Evolutionary conservation across 768 basidiomycete genomes (phyloP).

Genomic region (Lactarius psammicola): DNA sequence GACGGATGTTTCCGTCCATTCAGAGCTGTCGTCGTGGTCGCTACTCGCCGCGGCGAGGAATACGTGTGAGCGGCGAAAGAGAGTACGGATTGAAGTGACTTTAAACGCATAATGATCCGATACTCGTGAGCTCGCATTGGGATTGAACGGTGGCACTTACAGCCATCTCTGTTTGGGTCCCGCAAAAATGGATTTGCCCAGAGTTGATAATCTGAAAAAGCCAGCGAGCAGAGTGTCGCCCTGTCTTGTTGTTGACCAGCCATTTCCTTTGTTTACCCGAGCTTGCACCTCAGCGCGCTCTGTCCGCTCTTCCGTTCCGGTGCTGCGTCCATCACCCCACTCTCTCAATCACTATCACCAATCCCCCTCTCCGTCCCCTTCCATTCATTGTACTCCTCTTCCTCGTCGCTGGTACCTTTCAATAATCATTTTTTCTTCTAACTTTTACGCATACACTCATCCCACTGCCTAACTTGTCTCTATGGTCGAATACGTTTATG

Average conservation of each 20-base stretch:
- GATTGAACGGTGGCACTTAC: slow-evolving; percentile 39
- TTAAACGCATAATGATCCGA: not conserved
- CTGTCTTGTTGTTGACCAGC: slow-evolving; percentile 40
- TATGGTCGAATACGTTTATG: slow-evolving; percentile 86
- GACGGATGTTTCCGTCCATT: slow-evolving; percentile 44
- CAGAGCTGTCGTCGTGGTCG: slow-evolving; percentile 25
- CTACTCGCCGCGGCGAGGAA: slow-evolving; percentile 19
- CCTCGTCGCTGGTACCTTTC: too few relatives aligned
- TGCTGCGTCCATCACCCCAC: not conserved
- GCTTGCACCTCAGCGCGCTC: not conserved
- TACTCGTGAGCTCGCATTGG: too few relatives aligned
- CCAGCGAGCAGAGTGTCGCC: slow-evolving; percentile 50
- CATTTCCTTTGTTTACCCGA: not conserved
- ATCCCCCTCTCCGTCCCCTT: too few relatives aligned
- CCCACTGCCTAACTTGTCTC: not conserved
- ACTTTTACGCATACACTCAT: too few relatives aligned
- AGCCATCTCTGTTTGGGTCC: slow-evolving; percentile 47
- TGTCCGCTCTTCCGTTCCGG: slow-evolving; percentile 1
- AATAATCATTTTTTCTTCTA: too few relatives aligned
- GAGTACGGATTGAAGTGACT: slow-evolving; percentile 41
- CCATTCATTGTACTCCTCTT: too few relatives aligned
- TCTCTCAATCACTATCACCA: not conserved
- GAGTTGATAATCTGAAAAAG: slow-evolving; percentile 68
- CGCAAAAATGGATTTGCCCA: slow-evolving; percentile 62
- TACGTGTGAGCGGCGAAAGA: slow-evolving; percentile 44